Evolutionary conservation across 306 rosid species (phyloP), one percentile per base, ranked within the genome.

Genomic region (Cyamopsis tetragonoloba): DNA sequence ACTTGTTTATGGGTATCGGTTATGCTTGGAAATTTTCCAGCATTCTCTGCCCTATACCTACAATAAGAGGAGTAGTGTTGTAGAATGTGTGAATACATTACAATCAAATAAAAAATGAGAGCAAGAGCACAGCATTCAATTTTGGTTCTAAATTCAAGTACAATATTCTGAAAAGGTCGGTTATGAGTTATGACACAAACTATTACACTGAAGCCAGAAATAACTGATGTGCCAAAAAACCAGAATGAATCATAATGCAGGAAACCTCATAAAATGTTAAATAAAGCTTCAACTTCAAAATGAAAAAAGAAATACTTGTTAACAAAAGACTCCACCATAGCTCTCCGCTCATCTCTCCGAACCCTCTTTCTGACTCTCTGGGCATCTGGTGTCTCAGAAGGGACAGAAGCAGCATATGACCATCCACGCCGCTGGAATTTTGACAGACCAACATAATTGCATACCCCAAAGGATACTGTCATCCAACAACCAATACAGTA

Each of bases 321-420:
- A 47, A 89, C 93, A 70, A 74, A 87, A 18, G 80, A 53, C 80
- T 85, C 85, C 71, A 89, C 83, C 74, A 85, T 23, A 35, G 80
- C 82, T 77, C 30, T 68, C 41, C 91, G 85, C 55, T 87, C 79
- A 6, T 66, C 66, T 63, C 30, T 86, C 0, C 85, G 18, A 77
- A 79, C 48, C 77, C 31, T 83, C 63, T 53, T 84, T 42, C 64
- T 51, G 6, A 55, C 38, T 77, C 69, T 78, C 34, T 0, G 71
- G 9, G 22, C 34, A 65, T 73, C 34, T 14, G 63, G 62, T 18
- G 9, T 49, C 34, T 80, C 85, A 18, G 81, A 72, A 78, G 85
- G 70, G 22, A 31, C 80, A 71, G 85, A 39, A 48, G 81, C 81
- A 55, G 88, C 70, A 67, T 58, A 22, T 30, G 85, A 81, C 77